These are phyloP conservation scores for Fusarium ramigenum DNA, from an alignment of 2,329 filamentous ascomycete genomes.

Conservation along the genomic window DNA sequence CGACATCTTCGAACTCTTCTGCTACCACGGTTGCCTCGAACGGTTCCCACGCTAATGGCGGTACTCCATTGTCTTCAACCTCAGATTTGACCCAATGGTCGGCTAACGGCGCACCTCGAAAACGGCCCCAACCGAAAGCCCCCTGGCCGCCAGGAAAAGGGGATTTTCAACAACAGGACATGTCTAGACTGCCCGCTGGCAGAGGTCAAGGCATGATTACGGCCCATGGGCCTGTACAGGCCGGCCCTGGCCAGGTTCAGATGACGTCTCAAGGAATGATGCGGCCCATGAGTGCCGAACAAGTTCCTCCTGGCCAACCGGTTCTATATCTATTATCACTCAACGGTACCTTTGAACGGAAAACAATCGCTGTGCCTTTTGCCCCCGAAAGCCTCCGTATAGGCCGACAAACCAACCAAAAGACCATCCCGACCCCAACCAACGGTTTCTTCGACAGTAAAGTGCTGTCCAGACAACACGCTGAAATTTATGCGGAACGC, in stretches of 20 bases:
- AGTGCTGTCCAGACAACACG: conserved; percentile 93
- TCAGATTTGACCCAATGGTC: conserved; percentile 63
- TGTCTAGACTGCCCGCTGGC: conserved; percentile 56
- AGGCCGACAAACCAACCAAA: conserved; percentile 95
- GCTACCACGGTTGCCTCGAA: conserved; percentile 71
- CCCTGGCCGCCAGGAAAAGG: conserved; percentile 61
- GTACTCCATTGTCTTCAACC: conserved; percentile 58
- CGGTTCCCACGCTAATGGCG: conserved; percentile 71
- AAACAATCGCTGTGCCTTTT: conserved; percentile 93
- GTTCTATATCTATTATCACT: conserved; percentile 88
- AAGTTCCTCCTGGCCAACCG: conserved; percentile 71
- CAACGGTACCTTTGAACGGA: conserved; percentile 96
- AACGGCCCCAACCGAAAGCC: conserved; percentile 61
- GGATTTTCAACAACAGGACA: conserved; percentile 58
- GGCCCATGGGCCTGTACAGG: conserved; percentile 47
- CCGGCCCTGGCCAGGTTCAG: conserved; percentile 46
- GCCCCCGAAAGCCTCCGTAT: conserved; percentile 94
- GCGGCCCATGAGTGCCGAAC: conserved; percentile 71
- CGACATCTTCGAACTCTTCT: conserved; percentile 74
- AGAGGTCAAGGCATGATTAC: conserved; percentile 54
- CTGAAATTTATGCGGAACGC: conserved; percentile 89
- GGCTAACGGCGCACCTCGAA: conserved; percentile 57
- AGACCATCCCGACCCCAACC: conserved; percentile 86
- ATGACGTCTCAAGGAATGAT: conserved; percentile 60
- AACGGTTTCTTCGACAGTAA: conserved; percentile 99